These are phyloP conservation scores for Populus davidiana DNA, from an alignment of 345 rosid genomes.

Conservation along the genomic window DNA sequence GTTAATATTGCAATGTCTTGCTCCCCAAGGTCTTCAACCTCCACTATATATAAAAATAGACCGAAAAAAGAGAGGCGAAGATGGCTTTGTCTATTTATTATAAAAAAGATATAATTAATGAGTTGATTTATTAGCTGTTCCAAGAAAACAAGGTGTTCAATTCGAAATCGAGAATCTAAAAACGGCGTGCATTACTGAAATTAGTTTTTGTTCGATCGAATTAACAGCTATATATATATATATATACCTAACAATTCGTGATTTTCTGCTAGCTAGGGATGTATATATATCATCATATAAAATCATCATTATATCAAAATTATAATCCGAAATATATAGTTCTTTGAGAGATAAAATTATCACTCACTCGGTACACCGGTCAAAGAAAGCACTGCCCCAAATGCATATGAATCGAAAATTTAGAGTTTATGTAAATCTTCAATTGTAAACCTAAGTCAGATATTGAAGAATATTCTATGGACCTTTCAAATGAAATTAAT, in stretches of 20 bases:
- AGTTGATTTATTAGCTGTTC: too few relatives aligned
- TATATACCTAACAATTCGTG: not conserved
- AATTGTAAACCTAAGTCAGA: not conserved
- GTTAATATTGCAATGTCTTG: not conserved
- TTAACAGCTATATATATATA: not conserved
- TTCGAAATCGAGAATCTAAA: not conserved
- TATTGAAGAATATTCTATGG: not conserved
- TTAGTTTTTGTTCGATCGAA: not conserved
- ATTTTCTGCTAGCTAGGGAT: not conserved
- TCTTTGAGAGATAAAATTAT: not conserved
- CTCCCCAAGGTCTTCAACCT: not conserved
- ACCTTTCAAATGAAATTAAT: not conserved
- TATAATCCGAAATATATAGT: too few relatives aligned
- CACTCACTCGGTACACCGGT: not conserved
- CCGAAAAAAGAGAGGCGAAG: too few relatives aligned
- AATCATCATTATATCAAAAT: too few relatives aligned
- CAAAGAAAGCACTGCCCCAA: not conserved
- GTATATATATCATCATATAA: not conserved
- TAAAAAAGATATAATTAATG: too few relatives aligned
- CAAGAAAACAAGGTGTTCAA: too few relatives aligned
- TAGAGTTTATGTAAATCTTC: not conserved
- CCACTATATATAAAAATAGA: not conserved
- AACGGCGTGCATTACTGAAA: not conserved
- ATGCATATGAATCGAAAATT: not conserved
- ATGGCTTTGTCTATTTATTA: too few relatives aligned